Conservation (phyloP, 2,329 filamentous ascomycete genomes). For the Penicillium sp. region DNA sequence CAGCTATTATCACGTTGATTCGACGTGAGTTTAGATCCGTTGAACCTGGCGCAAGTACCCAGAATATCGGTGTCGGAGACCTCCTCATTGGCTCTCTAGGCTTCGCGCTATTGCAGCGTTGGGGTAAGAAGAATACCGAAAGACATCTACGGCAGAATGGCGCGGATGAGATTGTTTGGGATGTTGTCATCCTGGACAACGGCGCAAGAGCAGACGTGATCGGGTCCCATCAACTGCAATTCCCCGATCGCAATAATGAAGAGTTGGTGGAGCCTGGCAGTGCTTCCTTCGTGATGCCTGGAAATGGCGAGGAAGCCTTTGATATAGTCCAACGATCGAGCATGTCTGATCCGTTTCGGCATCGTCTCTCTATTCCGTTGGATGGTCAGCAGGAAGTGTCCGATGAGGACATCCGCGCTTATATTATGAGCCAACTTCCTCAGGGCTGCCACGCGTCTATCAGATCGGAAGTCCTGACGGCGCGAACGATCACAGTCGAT, state of each 20-base stretch:
- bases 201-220: conserved; percentile 49
- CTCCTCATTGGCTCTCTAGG: conserved; percentile 46
- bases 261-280: conserved; percentile 51
- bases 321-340: conserved; percentile 39
- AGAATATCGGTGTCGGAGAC: conserved; percentile 46
- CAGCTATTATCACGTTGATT: conserved; percentile 49
- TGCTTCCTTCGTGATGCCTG: conserved; percentile 51
- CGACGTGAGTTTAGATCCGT: conserved; percentile 45
- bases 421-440: conserved; percentile 48
- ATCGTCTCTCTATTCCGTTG: conserved; percentile 35
- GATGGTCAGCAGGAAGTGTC: conserved; percentile 41
- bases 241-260: conserved; percentile 41
- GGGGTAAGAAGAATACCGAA: conserved; percentile 48
- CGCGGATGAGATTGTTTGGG: conserved; percentile 49
- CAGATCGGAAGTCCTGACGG: conserved; percentile 44
- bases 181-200: conserved; percentile 50
- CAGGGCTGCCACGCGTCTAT: conserved; percentile 46
- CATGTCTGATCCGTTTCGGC: conserved; percentile 24
- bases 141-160: conserved; percentile 41
- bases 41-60: conserved; percentile 30
- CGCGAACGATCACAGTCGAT: conserved; percentile 50
- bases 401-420: conserved; percentile 50
- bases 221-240: conserved; percentile 41
- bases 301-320: conserved; percentile 39
- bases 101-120: conserved; percentile 49